Percentiles rank a stretch among this genome's conserved stretches.
Evolutionary conservation across 495 filamentous ascomycete genomes (phyloP).

Genomic region (Chlorociboria aeruginascens): DNA sequence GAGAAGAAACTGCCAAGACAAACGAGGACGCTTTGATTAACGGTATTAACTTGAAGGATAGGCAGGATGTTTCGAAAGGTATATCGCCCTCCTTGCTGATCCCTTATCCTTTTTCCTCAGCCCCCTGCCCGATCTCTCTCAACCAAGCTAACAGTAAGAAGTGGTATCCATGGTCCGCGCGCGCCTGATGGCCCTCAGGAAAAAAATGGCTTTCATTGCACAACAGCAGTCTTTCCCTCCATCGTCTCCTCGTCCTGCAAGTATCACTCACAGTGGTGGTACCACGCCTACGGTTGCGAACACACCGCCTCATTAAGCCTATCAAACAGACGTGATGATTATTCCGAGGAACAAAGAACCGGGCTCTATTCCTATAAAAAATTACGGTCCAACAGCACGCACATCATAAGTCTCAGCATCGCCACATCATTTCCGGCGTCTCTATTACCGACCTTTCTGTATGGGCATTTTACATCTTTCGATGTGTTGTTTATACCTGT

Average conservation of each 20-base stretch:
- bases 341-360: neutral
- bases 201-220: slow-evolving; percentile 43
- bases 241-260: slow-evolving; percentile 13
- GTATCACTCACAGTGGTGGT: slow-evolving; percentile 15
- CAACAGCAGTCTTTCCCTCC: slow-evolving; percentile 26
- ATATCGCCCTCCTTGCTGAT: slow-evolving; percentile 20
- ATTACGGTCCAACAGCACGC: neutral
- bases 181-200: slow-evolving; percentile 40
- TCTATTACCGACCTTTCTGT: neutral
- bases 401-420: neutral
- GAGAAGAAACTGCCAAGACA: slow-evolving; percentile 29
- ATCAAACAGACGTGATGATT: neutral
- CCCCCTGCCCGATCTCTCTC: neutral
- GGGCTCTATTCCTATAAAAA: slow-evolving; percentile 3
- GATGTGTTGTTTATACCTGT: neutral
- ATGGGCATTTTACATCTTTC: neutral
- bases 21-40: slow-evolving; percentile 34
- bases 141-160: slow-evolving; percentile 24
- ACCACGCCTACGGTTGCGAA: slow-evolving; percentile 23
- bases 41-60: slow-evolving; percentile 60
- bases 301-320: slow-evolving; percentile 21
- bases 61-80: slow-evolving; percentile 61
- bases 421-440: neutral
- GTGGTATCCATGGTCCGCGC: slow-evolving; percentile 49
- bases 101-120: slow-evolving; percentile 5